Conservation (phyloP, 345 rosid species). For the Aegle marmelos region DNA sequence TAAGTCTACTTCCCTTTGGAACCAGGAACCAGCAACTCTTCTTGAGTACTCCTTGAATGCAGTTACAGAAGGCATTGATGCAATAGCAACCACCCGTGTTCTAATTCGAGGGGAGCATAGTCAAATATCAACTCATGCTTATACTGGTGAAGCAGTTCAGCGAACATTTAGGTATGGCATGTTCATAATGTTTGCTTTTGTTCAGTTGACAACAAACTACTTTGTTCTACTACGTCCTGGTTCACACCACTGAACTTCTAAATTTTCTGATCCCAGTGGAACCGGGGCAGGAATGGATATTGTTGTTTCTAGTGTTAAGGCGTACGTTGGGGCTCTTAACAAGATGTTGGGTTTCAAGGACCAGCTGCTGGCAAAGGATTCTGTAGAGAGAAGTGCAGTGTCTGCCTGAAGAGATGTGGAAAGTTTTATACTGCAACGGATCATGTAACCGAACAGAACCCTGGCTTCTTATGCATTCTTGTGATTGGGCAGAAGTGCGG, state of each 20-base stretch:
- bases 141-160: conserved; percentile 52
- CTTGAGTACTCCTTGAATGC: conserved; percentile 87
- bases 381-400: conserved; percentile 28
- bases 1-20: neutral
- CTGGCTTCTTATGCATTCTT: neutral
- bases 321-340: conserved; percentile 79
- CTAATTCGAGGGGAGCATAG: conserved; percentile 63
- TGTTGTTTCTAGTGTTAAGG: conserved; percentile 89
- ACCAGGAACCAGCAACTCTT: conserved; percentile 68
- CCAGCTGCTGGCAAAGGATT: conserved; percentile 20
- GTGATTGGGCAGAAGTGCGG: neutral
- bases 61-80: conserved; percentile 95
- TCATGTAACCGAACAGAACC: neutral
- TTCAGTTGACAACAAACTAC: neutral
- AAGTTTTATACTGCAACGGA: neutral
- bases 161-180: conserved; percentile 70
- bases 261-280: conserved; percentile 47
- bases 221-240: neutral
- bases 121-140: conserved; percentile 43
- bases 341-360: conserved; percentile 77
- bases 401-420: conserved; percentile 30
- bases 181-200: neutral
- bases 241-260: neutral
- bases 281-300: conserved; percentile 84
- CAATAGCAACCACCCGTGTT: conserved; percentile 93